phyloP scores from a whole-genome alignment of 1,284 basidiomycete species.

The Bjerkandera adusta region DNA sequence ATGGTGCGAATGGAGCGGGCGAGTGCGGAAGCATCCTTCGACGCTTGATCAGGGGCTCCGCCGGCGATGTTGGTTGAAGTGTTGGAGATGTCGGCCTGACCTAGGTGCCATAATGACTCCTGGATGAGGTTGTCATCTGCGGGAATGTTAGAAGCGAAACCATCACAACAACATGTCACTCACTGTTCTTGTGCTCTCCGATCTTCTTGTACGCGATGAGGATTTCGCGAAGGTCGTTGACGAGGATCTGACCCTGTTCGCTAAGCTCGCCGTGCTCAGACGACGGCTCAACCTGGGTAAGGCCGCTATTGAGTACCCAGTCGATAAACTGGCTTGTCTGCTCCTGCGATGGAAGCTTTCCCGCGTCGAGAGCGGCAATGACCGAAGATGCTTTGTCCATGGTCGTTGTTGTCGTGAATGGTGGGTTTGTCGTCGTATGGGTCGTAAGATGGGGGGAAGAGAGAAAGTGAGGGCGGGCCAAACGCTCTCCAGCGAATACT shows the following conservation, averaged over 20 bases:
- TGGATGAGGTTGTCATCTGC: constrained; percentile 62
- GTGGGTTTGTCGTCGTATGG: constrained; percentile 3
- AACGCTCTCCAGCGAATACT: constrained; percentile 14
- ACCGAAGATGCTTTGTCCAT: constrained; percentile 63
- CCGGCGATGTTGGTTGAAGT: constrained; percentile 30
- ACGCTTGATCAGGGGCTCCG: constrained; percentile 42
- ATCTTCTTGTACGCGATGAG: constrained; percentile 53
- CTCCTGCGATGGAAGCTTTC: constrained; percentile 58
- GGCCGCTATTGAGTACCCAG: constrained; percentile 43
- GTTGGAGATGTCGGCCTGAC: constrained; percentile 44
- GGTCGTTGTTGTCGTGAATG: neutral
- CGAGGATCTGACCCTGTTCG: constrained; percentile 48
- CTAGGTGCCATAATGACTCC: constrained; percentile 59
- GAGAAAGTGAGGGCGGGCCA: neutral
- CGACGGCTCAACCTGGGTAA: constrained; percentile 42
- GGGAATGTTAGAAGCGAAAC: neutral
- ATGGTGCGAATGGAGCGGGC: constrained; percentile 47
- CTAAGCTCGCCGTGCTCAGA: constrained; percentile 43
- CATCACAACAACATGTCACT: constrained; percentile 8
- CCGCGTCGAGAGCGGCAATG: constrained; percentile 60
- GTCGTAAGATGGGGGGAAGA: constrained; percentile 2
- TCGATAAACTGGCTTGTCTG: constrained; percentile 52
- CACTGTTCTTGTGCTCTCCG: constrained; percentile 54
- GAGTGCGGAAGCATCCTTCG: constrained; percentile 47
- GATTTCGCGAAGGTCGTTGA: constrained; percentile 44